Conservation (phyloP, 208 protist genomes). For the Trypanosoma cruzi region DNA sequence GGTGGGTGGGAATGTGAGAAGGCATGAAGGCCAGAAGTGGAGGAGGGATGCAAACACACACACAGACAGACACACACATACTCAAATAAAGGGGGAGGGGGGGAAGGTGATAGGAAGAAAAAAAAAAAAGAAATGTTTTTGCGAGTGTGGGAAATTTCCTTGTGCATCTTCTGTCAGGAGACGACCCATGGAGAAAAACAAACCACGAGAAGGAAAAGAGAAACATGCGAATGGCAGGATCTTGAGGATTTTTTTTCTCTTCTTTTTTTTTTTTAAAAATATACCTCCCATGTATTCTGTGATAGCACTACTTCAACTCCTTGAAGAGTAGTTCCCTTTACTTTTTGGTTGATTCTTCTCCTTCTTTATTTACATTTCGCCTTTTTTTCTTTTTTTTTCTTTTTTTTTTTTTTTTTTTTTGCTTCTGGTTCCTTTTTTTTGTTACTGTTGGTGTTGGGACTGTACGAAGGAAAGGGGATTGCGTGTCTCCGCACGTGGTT, state of each 20-base stretch:
- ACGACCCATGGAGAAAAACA: no score
- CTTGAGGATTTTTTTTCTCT: no score
- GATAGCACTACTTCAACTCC: no score
- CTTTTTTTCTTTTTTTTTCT: slow-evolving; percentile 20
- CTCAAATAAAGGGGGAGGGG: not conserved
- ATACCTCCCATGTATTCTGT: not conserved
- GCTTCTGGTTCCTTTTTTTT: slow-evolving; percentile 12
- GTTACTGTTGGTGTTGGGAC: no score
- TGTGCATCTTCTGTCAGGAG: no score
- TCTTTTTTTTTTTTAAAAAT: no score
- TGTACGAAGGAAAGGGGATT: no score
- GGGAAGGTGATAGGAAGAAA: not conserved
- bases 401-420: slow-evolving; percentile 19
- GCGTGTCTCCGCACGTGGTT: not conserved
- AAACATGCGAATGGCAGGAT: not conserved
- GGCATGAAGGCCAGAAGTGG: not conserved
- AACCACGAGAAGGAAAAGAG: no score
- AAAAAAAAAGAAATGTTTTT: slow-evolving; percentile 18
- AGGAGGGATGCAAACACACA: not conserved
- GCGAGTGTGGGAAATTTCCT: no score
- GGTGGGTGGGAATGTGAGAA: not conserved
- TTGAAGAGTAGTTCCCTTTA: not conserved
- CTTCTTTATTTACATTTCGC: slow-evolving; percentile 1
- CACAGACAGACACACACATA: not conserved
- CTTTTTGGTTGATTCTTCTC: slow-evolving; percentile 1